Conservation (phyloP, 257 asterid species). For the Jaltomata sinuosa region DNA sequence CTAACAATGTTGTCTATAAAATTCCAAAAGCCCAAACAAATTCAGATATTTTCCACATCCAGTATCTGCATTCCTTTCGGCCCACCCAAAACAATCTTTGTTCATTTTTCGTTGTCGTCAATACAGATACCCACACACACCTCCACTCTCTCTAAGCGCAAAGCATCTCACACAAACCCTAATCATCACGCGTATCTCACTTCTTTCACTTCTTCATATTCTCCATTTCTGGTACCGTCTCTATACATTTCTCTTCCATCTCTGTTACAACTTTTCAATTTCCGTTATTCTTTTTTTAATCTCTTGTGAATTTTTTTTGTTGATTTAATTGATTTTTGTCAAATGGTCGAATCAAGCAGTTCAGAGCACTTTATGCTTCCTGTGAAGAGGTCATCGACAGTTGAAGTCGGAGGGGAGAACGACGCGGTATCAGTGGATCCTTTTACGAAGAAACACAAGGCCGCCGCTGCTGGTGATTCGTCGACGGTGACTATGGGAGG, state of each 20-base stretch:
- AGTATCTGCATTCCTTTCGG: not conserved
- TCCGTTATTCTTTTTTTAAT: not conserved
- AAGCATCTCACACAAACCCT: slow-evolving; percentile 11
- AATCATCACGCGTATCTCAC: slow-evolving; percentile 5
- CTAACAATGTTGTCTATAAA: not conserved
- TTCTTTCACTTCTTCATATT: slow-evolving; percentile 6
- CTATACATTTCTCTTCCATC: not conserved
- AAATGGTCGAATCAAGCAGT: slow-evolving; percentile 18
- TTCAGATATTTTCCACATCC: too few species aligned
- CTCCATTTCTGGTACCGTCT: not conserved
- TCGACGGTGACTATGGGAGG: slow-evolving; percentile 17
- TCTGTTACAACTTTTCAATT: not conserved
- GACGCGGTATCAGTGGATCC: not conserved
- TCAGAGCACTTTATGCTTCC: slow-evolving; percentile 29
- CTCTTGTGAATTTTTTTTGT: not conserved
- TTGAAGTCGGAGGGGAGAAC: slow-evolving; percentile 4
- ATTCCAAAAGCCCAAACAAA: not conserved
- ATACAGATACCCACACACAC: not conserved
- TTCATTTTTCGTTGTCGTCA: not conserved
- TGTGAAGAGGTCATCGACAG: slow-evolving; percentile 13
- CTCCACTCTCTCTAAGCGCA: not conserved
- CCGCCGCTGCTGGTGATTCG: slow-evolving; percentile 1
- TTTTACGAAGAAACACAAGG: slow-evolving; percentile 10
- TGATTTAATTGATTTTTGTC: not conserved
- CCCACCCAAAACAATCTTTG: not conserved